Percentiles rank a stretch among this genome's conserved stretches.
Evolutionary conservation across 2,329 filamentous ascomycete species (phyloP).

Genomic region (Diaporthe caulivora): DNA sequence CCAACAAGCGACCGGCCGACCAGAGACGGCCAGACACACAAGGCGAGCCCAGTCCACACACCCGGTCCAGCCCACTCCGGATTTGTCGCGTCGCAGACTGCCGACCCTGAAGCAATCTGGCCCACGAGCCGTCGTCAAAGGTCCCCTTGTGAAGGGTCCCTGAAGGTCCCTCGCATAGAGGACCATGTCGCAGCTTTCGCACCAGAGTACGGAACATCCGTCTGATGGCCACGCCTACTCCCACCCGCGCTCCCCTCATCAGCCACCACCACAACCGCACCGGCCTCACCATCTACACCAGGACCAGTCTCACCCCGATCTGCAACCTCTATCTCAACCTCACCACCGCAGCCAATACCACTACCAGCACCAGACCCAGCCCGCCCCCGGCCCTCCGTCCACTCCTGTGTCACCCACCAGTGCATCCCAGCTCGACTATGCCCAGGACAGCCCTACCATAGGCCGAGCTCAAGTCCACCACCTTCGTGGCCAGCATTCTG

Average conservation of each 20-base stretch:
- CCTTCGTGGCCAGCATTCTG: constrained; percentile 26
- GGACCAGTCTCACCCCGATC: constrained; percentile 34
- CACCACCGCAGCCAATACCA: constrained; percentile 37
- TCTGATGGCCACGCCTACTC: constrained; percentile 46
- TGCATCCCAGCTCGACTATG: constrained; percentile 41
- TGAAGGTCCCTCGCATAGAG: constrained; percentile 50
- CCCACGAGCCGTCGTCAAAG: constrained; percentile 21
- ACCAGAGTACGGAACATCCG: constrained; percentile 58
- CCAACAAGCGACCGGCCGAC: background rate
- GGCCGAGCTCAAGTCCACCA: constrained; percentile 50
- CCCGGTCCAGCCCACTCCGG: constrained; percentile 5
- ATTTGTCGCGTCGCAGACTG: constrained; percentile 28
- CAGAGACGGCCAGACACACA: background rate
- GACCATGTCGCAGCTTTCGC: constrained; percentile 67
- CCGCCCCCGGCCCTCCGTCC: constrained; percentile 31
- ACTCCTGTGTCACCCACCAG: constrained; percentile 37
- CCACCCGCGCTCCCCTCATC: constrained; percentile 5
- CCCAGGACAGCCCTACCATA: constrained; percentile 62
- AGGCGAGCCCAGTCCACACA: constrained; percentile 17
- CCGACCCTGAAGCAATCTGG: constrained; percentile 29
- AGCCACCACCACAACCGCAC: background rate
- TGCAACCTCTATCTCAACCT: constrained; percentile 40
- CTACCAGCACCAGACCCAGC: constrained; percentile 34
- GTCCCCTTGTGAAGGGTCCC: too few species aligned
- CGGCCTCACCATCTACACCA: constrained; percentile 22